phyloP scores from a whole-genome alignment of 805 yeast species.

The Wickerhamiella allomyrinae region DNA sequence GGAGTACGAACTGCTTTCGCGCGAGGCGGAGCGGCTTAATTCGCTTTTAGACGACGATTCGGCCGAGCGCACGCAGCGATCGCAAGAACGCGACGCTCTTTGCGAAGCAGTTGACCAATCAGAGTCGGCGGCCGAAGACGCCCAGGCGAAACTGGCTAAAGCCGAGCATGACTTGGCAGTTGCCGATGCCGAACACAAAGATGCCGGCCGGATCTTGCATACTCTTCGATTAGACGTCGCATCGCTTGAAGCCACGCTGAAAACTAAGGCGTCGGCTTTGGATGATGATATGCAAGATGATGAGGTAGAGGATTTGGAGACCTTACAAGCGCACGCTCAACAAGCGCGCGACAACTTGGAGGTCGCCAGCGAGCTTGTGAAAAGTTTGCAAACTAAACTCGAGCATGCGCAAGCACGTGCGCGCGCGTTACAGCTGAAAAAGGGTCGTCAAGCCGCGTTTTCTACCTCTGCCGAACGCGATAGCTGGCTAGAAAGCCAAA shows the following conservation, averaged over 20 bases:
- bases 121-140: constrained; percentile 7
- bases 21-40: constrained; percentile 32
- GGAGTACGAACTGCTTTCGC: constrained; percentile 62
- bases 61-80: constrained; percentile 5
- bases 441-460: constrained; percentile 44
- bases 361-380: neutral
- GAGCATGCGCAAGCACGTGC: constrained; percentile 15
- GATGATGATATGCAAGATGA: neutral
- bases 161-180: constrained; percentile 8
- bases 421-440: constrained; percentile 44
- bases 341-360: neutral
- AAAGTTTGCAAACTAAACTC: constrained; percentile 4
- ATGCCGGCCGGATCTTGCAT: neutral
- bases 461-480: constrained; percentile 44
- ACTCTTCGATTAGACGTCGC: neutral
- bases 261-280: neutral
- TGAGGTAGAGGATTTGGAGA: neutral
- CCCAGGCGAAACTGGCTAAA: constrained; percentile 8
- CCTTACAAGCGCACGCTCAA: neutral
- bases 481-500: constrained; percentile 37
- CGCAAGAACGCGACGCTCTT: neutral
- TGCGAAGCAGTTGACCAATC: constrained; percentile 5
- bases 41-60: constrained; percentile 3
- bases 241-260: neutral
- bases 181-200: neutral